These are phyloP conservation scores for Sicyos baderoa DNA, from an alignment of 306 rosid species.

Conservation along the genomic window DNA sequence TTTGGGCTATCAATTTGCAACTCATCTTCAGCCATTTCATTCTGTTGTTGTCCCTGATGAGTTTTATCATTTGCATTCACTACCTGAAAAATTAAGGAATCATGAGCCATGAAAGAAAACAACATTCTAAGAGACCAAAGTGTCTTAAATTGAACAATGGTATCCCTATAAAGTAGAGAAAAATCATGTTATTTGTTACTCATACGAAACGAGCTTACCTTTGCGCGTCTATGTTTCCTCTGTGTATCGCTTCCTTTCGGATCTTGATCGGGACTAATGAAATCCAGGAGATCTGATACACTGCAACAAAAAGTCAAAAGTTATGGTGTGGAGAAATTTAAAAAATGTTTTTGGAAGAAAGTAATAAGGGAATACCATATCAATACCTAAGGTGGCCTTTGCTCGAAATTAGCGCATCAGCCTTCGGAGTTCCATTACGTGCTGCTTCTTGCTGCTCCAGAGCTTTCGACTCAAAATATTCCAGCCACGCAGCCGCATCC, in stretches of 20 bases:
- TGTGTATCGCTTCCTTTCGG: slow-evolving; percentile 59
- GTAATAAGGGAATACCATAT: slow-evolving; percentile 61
- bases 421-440: slow-evolving; percentile 85
- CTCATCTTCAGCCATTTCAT: slow-evolving; percentile 28
- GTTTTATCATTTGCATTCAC: slow-evolving; percentile 41
- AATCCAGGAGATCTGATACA: slow-evolving; percentile 93
- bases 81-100: slow-evolving; percentile 27
- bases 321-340: slow-evolving; percentile 25
- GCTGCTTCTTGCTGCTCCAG: slow-evolving; percentile 97
- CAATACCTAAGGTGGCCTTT: slow-evolving; percentile 99
- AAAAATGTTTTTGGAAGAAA: slow-evolving; percentile 28
- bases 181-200: neutral
- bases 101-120: neutral
- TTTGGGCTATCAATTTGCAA: slow-evolving; percentile 30
- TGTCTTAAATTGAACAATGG: neutral
- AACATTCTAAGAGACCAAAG: neutral
- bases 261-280: slow-evolving; percentile 74
- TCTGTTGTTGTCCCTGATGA: slow-evolving; percentile 29
- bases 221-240: slow-evolving; percentile 71
- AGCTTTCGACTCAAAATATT: slow-evolving; percentile 85
- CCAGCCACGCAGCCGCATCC: slow-evolving; percentile 99
- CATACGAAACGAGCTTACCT: slow-evolving; percentile 36
- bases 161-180: neutral
- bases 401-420: slow-evolving; percentile 82
- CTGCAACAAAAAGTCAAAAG: slow-evolving; percentile 45